Percentiles rank a stretch among this genome's conserved stretches.
phyloP scores from a whole-genome alignment of 768 basidiomycete genomes.

The Trametopsis cervina region DNA sequence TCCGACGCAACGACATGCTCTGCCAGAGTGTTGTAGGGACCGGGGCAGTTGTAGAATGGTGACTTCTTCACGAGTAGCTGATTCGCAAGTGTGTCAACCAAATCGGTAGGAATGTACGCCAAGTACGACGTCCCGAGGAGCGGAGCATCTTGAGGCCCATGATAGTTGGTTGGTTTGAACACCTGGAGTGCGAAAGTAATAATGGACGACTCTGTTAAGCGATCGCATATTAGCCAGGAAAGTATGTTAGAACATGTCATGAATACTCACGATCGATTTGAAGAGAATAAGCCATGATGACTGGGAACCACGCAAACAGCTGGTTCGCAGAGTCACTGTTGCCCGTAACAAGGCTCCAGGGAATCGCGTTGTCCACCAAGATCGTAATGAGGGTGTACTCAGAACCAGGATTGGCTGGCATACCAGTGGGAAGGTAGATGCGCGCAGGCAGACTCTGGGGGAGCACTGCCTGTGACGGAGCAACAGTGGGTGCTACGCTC shows the following conservation, averaged over 20 bases:
- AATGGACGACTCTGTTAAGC: slow-evolving; percentile 28
- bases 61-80: slow-evolving; percentile 59
- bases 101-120: slow-evolving; percentile 52
- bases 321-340: slow-evolving; percentile 58
- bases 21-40: slow-evolving; percentile 49
- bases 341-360: slow-evolving; percentile 64
- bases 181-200: slow-evolving; percentile 58
- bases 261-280: slow-evolving; percentile 32
- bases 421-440: slow-evolving; percentile 41
- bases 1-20: slow-evolving; percentile 58
- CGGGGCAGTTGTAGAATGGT: slow-evolving; percentile 51
- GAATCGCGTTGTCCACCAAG: slow-evolving; percentile 49
- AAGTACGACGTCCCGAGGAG: slow-evolving; percentile 65
- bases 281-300: slow-evolving; percentile 40
- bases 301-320: slow-evolving; percentile 68
- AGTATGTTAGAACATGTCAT: slow-evolving; percentile 16
- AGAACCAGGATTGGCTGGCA: slow-evolving; percentile 12
- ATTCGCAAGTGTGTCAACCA: slow-evolving; percentile 54
- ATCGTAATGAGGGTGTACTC: slow-evolving; percentile 53
- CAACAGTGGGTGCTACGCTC: slow-evolving; percentile 16
- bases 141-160: slow-evolving; percentile 35
- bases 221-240: slow-evolving; percentile 22
- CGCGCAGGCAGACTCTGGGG: slow-evolving; percentile 54
- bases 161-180: slow-evolving; percentile 55
- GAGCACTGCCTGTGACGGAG: slow-evolving; percentile 31